These are phyloP conservation scores for Arthonia radiata DNA, from an alignment of 495 filamentous ascomycete species.

Conservation along the genomic window DNA sequence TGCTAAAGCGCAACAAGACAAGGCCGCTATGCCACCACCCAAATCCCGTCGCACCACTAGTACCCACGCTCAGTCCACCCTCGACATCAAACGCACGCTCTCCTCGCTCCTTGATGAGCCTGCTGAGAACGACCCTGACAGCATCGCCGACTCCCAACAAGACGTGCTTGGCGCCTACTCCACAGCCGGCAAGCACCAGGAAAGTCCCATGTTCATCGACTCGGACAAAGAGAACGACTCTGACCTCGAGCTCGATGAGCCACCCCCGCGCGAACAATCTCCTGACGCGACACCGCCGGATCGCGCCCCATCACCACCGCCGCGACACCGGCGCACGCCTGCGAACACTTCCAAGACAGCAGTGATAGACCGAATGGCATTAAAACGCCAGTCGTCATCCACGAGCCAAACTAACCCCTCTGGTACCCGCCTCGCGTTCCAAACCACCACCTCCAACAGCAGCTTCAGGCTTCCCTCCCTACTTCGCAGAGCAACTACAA, in stretches of 20 bases:
- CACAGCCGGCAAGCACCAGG: slow-evolving; percentile 15
- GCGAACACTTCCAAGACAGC: slow-evolving; percentile 11
- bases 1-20: too few species aligned
- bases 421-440: slow-evolving; percentile 36
- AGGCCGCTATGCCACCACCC: too few species aligned
- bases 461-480: slow-evolving; percentile 52
- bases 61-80: slow-evolving; percentile 25
- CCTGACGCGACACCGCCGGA: slow-evolving; percentile 5
- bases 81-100: slow-evolving; percentile 54
- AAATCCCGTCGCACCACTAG: slow-evolving; percentile 39
- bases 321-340: slow-evolving; percentile 5
- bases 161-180: slow-evolving; percentile 10
- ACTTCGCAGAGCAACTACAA: slow-evolving; percentile 54
- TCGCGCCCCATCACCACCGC: slow-evolving; percentile 6
- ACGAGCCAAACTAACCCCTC: slow-evolving; percentile 13
- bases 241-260: slow-evolving; percentile 10
- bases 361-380: slow-evolving; percentile 9
- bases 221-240: slow-evolving; percentile 7
- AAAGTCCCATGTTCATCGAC: slow-evolving; percentile 2
- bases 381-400: slow-evolving; percentile 9
- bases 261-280: slow-evolving; percentile 17
- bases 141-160: slow-evolving; percentile 4
- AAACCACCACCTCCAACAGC: slow-evolving; percentile 17
- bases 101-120: slow-evolving; percentile 62
- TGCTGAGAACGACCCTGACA: slow-evolving; percentile 13